Conservation (phyloP, 352 stramenopile genomes). For the Aphanomyces euteiches region DNA sequence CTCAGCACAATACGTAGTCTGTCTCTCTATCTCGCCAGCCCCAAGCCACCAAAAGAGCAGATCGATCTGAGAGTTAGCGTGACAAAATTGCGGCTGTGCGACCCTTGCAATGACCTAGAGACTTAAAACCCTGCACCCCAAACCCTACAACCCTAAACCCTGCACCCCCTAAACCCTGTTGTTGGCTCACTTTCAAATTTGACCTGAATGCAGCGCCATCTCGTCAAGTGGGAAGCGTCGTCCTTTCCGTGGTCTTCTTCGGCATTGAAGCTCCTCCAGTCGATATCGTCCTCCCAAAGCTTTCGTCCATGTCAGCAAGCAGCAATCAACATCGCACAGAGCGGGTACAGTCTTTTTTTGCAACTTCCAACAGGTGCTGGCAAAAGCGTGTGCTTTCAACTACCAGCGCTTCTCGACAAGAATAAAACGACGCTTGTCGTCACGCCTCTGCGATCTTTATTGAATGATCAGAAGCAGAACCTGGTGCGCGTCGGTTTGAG, state of each 20-base stretch:
- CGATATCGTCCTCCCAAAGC: neutral
- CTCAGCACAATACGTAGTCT: too few species aligned
- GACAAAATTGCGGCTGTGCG: too few species aligned
- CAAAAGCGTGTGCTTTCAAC: conserved; percentile 79
- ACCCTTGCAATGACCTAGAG: too few species aligned
- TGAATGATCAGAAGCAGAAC: conserved; percentile 72
- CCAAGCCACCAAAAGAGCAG: too few species aligned
- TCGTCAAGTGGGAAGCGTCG: conserved; percentile 7
- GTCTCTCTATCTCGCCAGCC: too few species aligned
- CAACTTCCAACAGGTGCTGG: conserved; percentile 69
- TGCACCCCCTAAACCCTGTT: too few species aligned
- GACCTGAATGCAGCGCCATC: neutral
- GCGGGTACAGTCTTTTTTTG: conserved; percentile 66
- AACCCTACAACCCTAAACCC: too few species aligned
- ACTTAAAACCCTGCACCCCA: too few species aligned
- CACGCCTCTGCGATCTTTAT: conserved; percentile 68
- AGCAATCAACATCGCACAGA: conserved; percentile 43
- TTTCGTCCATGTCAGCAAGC: conserved; percentile 36
- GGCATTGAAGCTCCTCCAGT: neutral
- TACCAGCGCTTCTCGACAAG: conserved; percentile 51
- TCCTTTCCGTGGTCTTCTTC: conserved; percentile 19
- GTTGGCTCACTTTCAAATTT: too few species aligned
- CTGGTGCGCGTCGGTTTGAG: conserved; percentile 55
- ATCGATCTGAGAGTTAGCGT: too few species aligned
- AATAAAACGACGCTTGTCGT: conserved; percentile 57